Percentiles rank a stretch among this genome's conserved stretches.
phyloP scores from a whole-genome alignment of 805 yeast genomes.

The Metschnikowia gelsemii region DNA sequence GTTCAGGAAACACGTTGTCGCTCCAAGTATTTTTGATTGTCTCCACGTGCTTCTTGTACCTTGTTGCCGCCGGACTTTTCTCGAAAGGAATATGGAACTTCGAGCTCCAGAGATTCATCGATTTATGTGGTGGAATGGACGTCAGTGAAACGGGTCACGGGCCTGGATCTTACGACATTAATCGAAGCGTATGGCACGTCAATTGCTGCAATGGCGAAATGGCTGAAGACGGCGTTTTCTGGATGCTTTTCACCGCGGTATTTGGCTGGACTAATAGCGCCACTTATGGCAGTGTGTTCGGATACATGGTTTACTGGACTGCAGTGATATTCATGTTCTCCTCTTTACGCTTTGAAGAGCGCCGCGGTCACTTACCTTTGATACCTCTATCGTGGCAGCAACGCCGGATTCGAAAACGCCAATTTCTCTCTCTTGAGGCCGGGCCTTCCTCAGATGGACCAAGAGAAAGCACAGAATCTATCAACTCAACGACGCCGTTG shows the following conservation, averaged over 20 bases:
- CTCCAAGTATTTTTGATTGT: slow-evolving; percentile 69
- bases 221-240: slow-evolving; percentile 68
- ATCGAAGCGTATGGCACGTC: slow-evolving; percentile 86
- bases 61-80: slow-evolving; percentile 84
- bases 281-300: slow-evolving; percentile 79
- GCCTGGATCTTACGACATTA: slow-evolving; percentile 86
- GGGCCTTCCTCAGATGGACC: not conserved
- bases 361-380: slow-evolving; percentile 55
- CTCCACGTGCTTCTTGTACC: slow-evolving; percentile 76
- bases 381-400: slow-evolving; percentile 20
- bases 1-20: slow-evolving; percentile 76
- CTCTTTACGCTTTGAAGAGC: slow-evolving; percentile 49
- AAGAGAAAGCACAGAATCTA: slow-evolving; percentile 28
- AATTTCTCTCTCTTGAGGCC: not conserved
- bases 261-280: slow-evolving; percentile 96
- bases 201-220: slow-evolving; percentile 86
- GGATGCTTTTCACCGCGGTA: slow-evolving; percentile 88
- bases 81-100: slow-evolving; percentile 89
- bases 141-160: slow-evolving; percentile 88
- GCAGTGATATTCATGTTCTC: slow-evolving; percentile 46
- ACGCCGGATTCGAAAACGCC: slow-evolving; percentile 15
- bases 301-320: slow-evolving; percentile 74
- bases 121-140: slow-evolving; percentile 75
- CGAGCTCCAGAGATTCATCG: slow-evolving; percentile 75
- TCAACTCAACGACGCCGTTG: slow-evolving; percentile 29